phyloP scores from a whole-genome alignment of 805 yeast species.

The Zygoascus biomembranicola region DNA sequence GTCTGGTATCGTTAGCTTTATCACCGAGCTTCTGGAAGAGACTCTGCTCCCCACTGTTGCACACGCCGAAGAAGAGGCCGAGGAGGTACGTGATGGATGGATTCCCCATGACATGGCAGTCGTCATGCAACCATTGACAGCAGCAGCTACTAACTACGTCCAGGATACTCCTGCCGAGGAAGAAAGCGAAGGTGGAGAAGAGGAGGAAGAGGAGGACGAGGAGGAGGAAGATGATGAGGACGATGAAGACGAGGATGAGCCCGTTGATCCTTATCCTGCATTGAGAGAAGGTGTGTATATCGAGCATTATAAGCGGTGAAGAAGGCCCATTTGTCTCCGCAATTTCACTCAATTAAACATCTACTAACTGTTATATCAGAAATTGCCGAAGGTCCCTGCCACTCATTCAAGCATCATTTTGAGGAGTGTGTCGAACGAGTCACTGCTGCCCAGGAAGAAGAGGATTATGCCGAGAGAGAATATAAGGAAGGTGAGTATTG shows the following conservation, averaged over 20 bases:
- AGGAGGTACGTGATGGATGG: constrained; percentile 4
- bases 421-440: constrained; percentile 95
- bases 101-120: not conserved
- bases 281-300: constrained; percentile 37
- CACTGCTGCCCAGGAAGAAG: constrained; percentile 75
- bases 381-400: constrained; percentile 63
- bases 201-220: constrained; percentile 32
- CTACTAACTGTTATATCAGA: constrained; percentile 29
- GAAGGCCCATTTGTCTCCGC: too few relatives aligned
- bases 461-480: constrained; percentile 66
- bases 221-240: constrained; percentile 52
- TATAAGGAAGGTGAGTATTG: constrained; percentile 54
- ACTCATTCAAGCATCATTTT: constrained; percentile 76
- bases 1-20: constrained; percentile 17
- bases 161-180: constrained; percentile 15
- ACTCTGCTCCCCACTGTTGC: constrained; percentile 71
- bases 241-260: constrained; percentile 63
- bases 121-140: not conserved
- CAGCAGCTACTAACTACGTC: constrained; percentile 4
- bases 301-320: not conserved
- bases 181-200: constrained; percentile 28
- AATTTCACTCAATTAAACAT: too few relatives aligned
- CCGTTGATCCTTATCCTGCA: constrained; percentile 55
- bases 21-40: constrained; percentile 57
- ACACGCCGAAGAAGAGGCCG: constrained; percentile 52